Conservation (phyloP, 2,329 filamentous ascomycete genomes). For the Aspergillus ochraceoroseus region DNA sequence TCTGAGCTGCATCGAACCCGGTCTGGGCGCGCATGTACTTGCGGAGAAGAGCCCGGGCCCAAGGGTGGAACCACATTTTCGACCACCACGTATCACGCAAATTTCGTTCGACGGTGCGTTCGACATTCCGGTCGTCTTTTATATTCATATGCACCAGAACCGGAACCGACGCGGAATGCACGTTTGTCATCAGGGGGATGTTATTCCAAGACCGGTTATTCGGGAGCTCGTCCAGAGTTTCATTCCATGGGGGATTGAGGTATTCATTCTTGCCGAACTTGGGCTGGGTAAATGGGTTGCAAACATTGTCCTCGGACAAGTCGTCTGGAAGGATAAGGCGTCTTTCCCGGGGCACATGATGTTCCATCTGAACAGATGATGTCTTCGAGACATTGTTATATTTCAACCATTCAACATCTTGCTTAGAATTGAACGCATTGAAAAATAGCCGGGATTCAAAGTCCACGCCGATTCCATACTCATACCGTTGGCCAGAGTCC, state of each 20-base stretch:
- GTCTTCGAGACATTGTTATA: constrained; percentile 38
- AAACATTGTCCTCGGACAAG: constrained; percentile 27
- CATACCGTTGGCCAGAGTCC: constrained; percentile 41
- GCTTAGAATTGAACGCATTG: constrained; percentile 39
- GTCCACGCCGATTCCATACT: constrained; percentile 51
- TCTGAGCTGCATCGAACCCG: constrained; percentile 42
- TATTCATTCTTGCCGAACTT: constrained; percentile 26
- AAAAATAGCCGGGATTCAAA: constrained; percentile 50
- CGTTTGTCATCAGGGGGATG: constrained; percentile 47
- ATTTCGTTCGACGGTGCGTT: too few relatives aligned
- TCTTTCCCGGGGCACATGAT: constrained; percentile 36
- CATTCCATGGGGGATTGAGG: constrained; percentile 32
- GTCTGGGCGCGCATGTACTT: constrained; percentile 46
- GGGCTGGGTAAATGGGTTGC: constrained; percentile 35
- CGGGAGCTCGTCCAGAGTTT: constrained; percentile 43
- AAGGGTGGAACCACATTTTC: constrained; percentile 48
- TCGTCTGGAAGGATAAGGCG: constrained; percentile 40
- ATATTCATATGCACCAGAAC: constrained; percentile 43
- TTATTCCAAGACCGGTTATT: constrained; percentile 41
- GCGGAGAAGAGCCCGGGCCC: constrained; percentile 48
- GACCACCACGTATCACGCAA: constrained; percentile 40
- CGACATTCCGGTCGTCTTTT: constrained; percentile 25
- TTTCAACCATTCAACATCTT: constrained; percentile 41
- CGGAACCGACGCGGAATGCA: constrained; percentile 46
- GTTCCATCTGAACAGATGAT: constrained; percentile 34